Evolutionary conservation across 805 yeast species (phyloP), one percentile per base, ranked within the genome.

Genomic region (Starmerella geochares): DNA sequence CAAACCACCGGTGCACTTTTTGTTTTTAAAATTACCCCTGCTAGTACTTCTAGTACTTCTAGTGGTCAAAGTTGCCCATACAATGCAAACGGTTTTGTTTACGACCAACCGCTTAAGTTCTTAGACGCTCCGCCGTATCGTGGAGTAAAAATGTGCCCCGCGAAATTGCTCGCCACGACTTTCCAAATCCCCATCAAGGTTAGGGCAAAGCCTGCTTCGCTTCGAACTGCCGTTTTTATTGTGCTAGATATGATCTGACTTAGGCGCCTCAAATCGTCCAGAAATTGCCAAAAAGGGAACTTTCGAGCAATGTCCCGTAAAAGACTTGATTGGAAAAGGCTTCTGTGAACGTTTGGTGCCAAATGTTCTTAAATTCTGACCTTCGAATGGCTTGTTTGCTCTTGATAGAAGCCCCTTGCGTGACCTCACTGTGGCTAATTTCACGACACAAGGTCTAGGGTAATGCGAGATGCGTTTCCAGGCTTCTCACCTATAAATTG

Each of bases 241-340:
- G 10, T 19, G 16, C 41, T 11, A 8, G 41, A 37, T 37, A 37
- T 37, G 28, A n/a, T n/a, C 11, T n/a, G 41, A 14, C 19, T 8
- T 2, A 6, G 13, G 29, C 13, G 29, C 29, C 41, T 5, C 11
- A 37, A 37, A 37, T 37, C 29, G 19, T 4, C 5, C 23, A n/a
- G 20, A 36, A 36, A 19, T 36, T 20, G 20, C 39, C 24, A 36
- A 36, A 36, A 36, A n/a, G 37, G 37, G 37, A 31, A 31, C n/a
- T 33, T 33, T 33, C 8, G 21, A 33, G 10, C 17, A 27, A 27
- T 27, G 8, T 9, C 11, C 29, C 11, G 10, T 27, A 27, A 27
- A 9, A 27, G 11, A 27, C 11, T 9, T 8, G 11, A 9, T 14
- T 31, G 3, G 3, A n/a, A 31, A 14, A 6, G 17, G 16, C 6